Conservation (phyloP, 2,329 filamentous ascomycete species). For the Escovopsis weberi region DNA sequence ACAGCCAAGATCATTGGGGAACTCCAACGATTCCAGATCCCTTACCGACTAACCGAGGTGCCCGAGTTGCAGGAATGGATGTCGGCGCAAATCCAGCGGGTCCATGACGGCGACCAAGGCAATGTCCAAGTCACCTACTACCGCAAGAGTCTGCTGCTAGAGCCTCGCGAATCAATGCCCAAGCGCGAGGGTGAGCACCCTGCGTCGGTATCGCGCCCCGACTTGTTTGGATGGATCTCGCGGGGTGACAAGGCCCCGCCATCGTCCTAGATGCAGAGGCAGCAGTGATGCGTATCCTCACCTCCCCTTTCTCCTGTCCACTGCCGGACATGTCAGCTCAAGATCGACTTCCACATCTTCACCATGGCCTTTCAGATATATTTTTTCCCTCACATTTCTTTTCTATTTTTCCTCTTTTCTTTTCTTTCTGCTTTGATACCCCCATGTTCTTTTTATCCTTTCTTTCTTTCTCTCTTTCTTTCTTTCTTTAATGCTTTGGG, state of each 20-base stretch:
- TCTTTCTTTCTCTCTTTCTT: slow-evolving; percentile 9
- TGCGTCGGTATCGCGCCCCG: slow-evolving; percentile 19
- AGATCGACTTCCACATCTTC: too few relatives aligned
- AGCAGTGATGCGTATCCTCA: neutral
- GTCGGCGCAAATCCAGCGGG: slow-evolving; percentile 61
- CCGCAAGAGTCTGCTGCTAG: slow-evolving; percentile 69
- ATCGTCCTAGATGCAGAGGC: slow-evolving; percentile 6
- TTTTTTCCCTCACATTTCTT: neutral
- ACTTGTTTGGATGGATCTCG: slow-evolving; percentile 38
- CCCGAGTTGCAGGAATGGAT: slow-evolving; percentile 91
- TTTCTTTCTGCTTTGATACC: slow-evolving; percentile 23
- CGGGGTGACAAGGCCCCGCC: slow-evolving; percentile 19
- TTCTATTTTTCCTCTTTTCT: neutral
- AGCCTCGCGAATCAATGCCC: slow-evolving; percentile 48
- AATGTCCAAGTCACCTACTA: slow-evolving; percentile 54
- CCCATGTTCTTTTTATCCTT: slow-evolving; percentile 11
- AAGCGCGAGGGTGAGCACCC: slow-evolving; percentile 19
- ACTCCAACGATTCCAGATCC: slow-evolving; percentile 89
- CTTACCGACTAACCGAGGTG: slow-evolving; percentile 70
- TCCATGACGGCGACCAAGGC: slow-evolving; percentile 44
- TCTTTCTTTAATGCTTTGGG: slow-evolving; percentile 8
- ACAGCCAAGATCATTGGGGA: slow-evolving; percentile 94
- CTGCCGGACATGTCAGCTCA: too few relatives aligned
- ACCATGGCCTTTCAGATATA: too few relatives aligned
- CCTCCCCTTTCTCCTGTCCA: neutral